These are phyloP conservation scores for Colletotrichum euphorbiae DNA, from an alignment of 2,329 filamentous ascomycete species.

Conservation along the genomic window DNA sequence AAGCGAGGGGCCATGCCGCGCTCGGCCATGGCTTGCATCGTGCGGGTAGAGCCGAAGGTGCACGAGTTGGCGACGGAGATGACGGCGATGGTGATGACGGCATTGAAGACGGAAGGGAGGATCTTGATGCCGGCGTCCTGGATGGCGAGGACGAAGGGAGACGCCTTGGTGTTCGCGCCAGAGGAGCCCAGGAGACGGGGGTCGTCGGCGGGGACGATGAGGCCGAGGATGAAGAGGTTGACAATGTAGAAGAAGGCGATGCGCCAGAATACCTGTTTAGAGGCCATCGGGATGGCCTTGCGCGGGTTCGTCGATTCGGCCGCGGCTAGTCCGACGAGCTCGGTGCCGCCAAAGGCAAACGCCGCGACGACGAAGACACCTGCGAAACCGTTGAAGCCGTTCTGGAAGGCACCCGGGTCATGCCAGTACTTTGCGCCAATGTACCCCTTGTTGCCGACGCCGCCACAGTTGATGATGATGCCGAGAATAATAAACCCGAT, in stretches of 20 bases:
- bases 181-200: constrained; percentile 42
- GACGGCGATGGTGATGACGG: constrained; percentile 61
- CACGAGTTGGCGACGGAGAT: constrained; percentile 65
- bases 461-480: constrained; percentile 42
- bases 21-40: constrained; percentile 62
- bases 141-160: constrained; percentile 65
- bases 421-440: constrained; percentile 42
- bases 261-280: constrained; percentile 44
- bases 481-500: constrained; percentile 41
- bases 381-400: constrained; percentile 44
- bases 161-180: constrained; percentile 57
- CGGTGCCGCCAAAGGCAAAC: constrained; percentile 43
- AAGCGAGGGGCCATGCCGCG: constrained; percentile 65
- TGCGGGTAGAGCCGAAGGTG: constrained; percentile 63
- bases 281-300: constrained; percentile 43
- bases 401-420: constrained; percentile 42
- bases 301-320: constrained; percentile 43
- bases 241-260: constrained; percentile 44
- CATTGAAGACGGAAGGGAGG: constrained; percentile 65
- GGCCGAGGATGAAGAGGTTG: constrained; percentile 42
- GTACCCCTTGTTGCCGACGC: constrained; percentile 41
- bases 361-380: constrained; percentile 41
- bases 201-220: constrained; percentile 42
- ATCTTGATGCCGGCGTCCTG: constrained; percentile 61
- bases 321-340: constrained; percentile 44